Evolutionary conservation across 768 basidiomycete genomes (phyloP).

Genomic region (Butyriboletus loyo): DNA sequence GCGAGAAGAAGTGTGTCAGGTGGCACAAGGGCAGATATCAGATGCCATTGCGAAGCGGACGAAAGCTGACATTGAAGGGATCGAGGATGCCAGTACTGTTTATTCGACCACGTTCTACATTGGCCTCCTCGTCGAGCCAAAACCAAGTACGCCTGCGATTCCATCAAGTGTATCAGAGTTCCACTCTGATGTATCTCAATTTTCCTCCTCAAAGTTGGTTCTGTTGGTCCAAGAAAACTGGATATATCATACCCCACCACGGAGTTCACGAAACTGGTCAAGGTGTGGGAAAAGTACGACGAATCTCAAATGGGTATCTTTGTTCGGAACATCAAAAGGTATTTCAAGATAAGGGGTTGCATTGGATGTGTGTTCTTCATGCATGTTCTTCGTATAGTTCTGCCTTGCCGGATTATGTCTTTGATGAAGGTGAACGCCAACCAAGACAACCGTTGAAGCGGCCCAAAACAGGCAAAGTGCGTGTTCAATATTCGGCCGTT

Average conservation of each 20-base stretch:
- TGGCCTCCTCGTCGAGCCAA: conserved; percentile 88
- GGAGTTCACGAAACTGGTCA: conserved; percentile 91
- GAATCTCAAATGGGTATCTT: conserved; percentile 91
- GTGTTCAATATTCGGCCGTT: conserved; percentile 25
- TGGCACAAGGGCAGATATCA: conserved; percentile 84
- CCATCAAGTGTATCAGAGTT: conserved; percentile 8
- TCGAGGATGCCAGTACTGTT: conserved; percentile 74
- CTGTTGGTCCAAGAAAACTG: conserved; percentile 74
- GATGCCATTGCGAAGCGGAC: conserved; percentile 69
- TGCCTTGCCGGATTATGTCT: conserved; percentile 76
- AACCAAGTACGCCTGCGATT: conserved; percentile 62
- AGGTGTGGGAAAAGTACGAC: conserved; percentile 94
- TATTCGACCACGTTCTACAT: conserved; percentile 98
- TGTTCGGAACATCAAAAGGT: conserved; percentile 93
- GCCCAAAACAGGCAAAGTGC: conserved; percentile 58
- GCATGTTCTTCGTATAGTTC: conserved; percentile 44
- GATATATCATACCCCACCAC: conserved; percentile 97
- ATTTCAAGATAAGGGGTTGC: conserved; percentile 16
- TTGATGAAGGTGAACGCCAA: conserved; percentile 78
- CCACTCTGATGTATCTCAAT: conserved; percentile 16
- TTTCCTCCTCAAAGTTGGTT: conserved; percentile 52
- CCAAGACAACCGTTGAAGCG: conserved; percentile 70
- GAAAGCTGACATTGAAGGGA: conserved; percentile 73
- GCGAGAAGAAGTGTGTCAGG: conserved; percentile 84
- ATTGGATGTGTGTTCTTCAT: conserved; percentile 19